These are phyloP conservation scores for Thoreauomyces humboldtii DNA, from an alignment of 192 early-diverging fungal species.

Conservation along the genomic window DNA sequence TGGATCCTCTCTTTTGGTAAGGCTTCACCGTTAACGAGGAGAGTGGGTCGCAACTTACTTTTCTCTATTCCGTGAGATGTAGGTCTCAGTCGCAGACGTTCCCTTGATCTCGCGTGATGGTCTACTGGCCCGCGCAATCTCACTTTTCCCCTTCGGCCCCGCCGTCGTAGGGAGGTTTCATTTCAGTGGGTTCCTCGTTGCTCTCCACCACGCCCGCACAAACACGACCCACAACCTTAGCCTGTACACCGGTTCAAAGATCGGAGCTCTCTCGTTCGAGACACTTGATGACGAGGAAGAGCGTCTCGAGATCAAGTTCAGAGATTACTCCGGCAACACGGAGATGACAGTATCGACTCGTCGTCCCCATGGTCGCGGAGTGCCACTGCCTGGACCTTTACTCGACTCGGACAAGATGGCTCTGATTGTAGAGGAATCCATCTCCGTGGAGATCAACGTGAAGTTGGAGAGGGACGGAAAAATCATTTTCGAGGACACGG, in stretches of 20 bases:
- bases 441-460: slow-evolving; percentile 4
- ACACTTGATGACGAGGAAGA: background rate
- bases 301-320: background rate
- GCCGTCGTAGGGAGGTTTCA: background rate
- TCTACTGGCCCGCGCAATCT: background rate
- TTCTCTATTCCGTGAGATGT: background rate
- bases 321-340: background rate
- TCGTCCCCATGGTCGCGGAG: background rate
- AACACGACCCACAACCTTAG: slow-evolving; percentile 6
- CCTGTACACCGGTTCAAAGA: slow-evolving; percentile 3
- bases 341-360: background rate
- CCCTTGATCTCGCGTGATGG: background rate
- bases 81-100: slow-evolving; percentile 4
- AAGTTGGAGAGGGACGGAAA: background rate
- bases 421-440: slow-evolving; percentile 5
- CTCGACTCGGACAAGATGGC: background rate
- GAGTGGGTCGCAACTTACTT: too few relatives aligned
- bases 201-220: background rate
- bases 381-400: slow-evolving; percentile 11
- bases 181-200: slow-evolving; percentile 1
- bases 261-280: background rate
- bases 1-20: slow-evolving; percentile 14
- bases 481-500: background rate
- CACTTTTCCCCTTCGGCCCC: background rate
- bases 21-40: too few relatives aligned